Evolutionary conservation across 106 monocot genomes (phyloP), one percentile per base, ranked within the genome.

Genomic region (Platanthera zijinensis): DNA sequence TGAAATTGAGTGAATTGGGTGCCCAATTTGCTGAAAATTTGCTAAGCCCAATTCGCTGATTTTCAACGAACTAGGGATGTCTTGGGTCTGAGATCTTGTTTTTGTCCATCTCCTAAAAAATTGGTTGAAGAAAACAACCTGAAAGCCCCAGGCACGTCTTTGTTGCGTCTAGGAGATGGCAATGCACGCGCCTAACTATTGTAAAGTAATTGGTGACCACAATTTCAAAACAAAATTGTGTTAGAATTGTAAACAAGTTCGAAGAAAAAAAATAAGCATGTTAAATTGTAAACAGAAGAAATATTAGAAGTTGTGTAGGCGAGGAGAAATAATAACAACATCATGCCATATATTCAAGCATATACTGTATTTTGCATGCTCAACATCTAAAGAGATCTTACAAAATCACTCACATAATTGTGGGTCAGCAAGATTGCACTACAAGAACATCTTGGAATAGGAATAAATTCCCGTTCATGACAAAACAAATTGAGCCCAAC

Each of bases 321-420:
- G 94, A 71, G 99, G 99, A 75, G 94, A 75, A 78, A 99, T 85
- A 48, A 89, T 94, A 69, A 99, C 94, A 83, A 99, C 99, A 85
- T 99, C 99, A 85, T 99, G 99, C 99, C 99, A 99, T 76, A 94
- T 80, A 76, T 94, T 99, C 71, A 99, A 84, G 83, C 99, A 99
- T 78, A 99, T 99, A 81, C 94, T 94, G 82, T 94, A 99, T 82
- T 94, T 90, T 80, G 94, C 86, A 87, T 94, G 85, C 51, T 99
- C 99, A 52, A 87, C 79, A 83, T 99, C 92, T 57, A 94, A 71
- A 49, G 83, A 80, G 50, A 99, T 86, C 99, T 99, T 69, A 8
- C 75, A 88, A 50, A 53, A 10, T 14, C 39, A 71, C 74, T 69
- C 47, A 57, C 10, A 30, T 52, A 56, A 72, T n/a, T 30, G 17